A percentile compares a stretch with the other conserved stretches of the same genome.
Conservation (phyloP, 345 rosid species). For the Crucihimalaya himalaica region DNA sequence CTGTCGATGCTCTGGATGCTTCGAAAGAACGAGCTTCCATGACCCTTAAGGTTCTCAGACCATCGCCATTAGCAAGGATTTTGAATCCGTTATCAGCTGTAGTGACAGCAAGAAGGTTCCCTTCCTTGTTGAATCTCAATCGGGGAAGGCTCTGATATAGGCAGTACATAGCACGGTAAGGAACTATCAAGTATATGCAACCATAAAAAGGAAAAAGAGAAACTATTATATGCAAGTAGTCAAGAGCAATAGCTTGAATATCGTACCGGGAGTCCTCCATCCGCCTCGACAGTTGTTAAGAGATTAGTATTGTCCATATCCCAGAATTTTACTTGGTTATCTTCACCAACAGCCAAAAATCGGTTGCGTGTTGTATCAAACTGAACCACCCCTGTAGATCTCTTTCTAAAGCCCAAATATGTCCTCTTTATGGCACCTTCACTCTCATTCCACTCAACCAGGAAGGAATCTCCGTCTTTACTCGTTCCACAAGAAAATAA, state of each 20-base stretch:
- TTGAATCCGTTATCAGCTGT: constrained; percentile 64
- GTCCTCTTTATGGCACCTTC: constrained; percentile 72
- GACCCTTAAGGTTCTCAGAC: constrained; percentile 52
- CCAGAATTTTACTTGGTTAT: constrained; percentile 67
- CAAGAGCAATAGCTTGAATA: neutral
- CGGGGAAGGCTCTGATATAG: constrained; percentile 55
- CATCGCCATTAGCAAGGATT: constrained; percentile 61
- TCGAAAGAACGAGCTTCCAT: constrained; percentile 53
- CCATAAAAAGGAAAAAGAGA: neutral
- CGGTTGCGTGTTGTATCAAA: constrained; percentile 70
- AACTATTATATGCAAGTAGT: neutral
- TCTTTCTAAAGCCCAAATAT: constrained; percentile 66
- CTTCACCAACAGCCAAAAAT: constrained; percentile 75
- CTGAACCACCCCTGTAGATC: constrained; percentile 61
- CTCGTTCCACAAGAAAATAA: constrained; percentile 83
- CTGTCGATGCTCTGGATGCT: constrained; percentile 43
- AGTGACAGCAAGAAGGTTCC: constrained; percentile 62
- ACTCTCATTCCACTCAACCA: constrained; percentile 84
- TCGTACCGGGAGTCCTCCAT: constrained; percentile 67
- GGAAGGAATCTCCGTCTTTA: constrained; percentile 72
- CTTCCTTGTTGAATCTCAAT: constrained; percentile 74
- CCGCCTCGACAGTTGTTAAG: constrained; percentile 60
- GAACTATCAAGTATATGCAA: constrained; percentile 17
- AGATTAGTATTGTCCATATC: constrained; percentile 65
- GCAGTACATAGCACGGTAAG: constrained; percentile 10